Base-by-base conservation (phyloP, 2,329 filamentous ascomycete genomes). In the Botryosphaeria dothidea region DNA sequence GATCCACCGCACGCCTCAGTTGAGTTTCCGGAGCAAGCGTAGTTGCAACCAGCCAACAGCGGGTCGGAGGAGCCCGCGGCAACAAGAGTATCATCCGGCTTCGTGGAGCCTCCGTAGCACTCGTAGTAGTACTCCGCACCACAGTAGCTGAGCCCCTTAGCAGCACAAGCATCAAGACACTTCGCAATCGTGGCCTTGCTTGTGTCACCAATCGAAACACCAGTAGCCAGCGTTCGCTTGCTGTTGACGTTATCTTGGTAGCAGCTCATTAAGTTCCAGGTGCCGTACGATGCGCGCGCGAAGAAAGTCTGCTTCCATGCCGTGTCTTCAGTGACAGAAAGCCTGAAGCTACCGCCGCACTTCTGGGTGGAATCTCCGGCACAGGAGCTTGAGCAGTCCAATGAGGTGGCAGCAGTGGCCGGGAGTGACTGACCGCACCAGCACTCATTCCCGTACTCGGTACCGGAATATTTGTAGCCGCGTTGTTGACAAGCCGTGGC, bases 351-450 rank as follows among this genome's bases (percentile, higher is more conserved):
- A 13, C 34, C 46, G 34, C 60, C 60, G 36, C 60, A 63, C 34
- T 43, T 54, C 17, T 63, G 60, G 8, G n/a, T 13, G 11, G 17
- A 8, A 21, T 63, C 60, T 9, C 60, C 60, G 2, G 34, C 25
- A 21, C 60, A 63, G 1, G 48, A 17, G 46, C 48, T 63, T 6
- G 60, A 63, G n/a, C 60, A 63, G 48, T 63, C 60, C 4, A n/a
- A 25, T 3, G 49, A 6, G 0, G 48, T 27, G 5, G 25, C 41
- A 3, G 38, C 8, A 1, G 48, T 63, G 3, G 69, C 31, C 15
- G 71, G 71, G 11, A 71, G 69, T 17, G 67, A 71, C 63, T 73
- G 73, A 15, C 76, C 76, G 67, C 74, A 76, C 69, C 70, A 76
- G 43, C 74, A 75, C 68, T 78, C 73, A 49, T 70, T 68, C 21